Evolutionary conservation across 805 yeast species (phyloP), one percentile per base, ranked within the genome.

Genomic region (Kodamaea lidongshanica): DNA sequence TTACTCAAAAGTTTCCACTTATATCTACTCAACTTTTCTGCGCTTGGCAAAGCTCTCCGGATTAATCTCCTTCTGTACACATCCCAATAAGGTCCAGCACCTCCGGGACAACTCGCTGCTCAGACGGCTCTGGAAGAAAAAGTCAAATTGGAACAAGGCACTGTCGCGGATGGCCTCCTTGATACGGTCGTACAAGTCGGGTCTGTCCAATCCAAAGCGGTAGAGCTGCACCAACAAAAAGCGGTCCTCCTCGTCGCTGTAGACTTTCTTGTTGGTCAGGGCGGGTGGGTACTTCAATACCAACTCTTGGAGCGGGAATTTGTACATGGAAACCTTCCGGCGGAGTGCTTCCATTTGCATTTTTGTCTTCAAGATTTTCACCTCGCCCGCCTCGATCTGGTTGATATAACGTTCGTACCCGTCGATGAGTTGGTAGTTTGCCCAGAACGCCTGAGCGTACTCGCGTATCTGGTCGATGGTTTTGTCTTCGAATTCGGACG

Each of bases 301-400:
- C 41, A 89, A 61, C 43, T 89, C 94, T 52, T 80, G 83, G 40
- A 89, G 60, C 8, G 98, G 98, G 39, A 77, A 77, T 22, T 63
- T 60, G 54, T 78, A 84, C 39, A 70, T 67, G 13, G 81, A 70
- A 17, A 92, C 58, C 53, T 89, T 88, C 38, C 80, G 65, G 46
- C 88, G 72, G 33, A 92, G 62, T 12, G 85, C 72, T 54, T 84
- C 95, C 50, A 77, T 83, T 47, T 87, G 96, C 18, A 77, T 58
- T 44, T 70, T 71, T 7, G 70, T 50, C 45, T 74, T 77, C 27
- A 74, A 64, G 15, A 83, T 70, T 52, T 73, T 81, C 38, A 87
- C 95, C 51, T 92, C 97, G 10, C 97, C 98, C 3, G 72, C 68
- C 48, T 87, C 95, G 38, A 92, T 85, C 45, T 79, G 89, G 12